Base-by-base conservation (phyloP, 306 rosid species). In the Ceratonia siliqua region DNA sequence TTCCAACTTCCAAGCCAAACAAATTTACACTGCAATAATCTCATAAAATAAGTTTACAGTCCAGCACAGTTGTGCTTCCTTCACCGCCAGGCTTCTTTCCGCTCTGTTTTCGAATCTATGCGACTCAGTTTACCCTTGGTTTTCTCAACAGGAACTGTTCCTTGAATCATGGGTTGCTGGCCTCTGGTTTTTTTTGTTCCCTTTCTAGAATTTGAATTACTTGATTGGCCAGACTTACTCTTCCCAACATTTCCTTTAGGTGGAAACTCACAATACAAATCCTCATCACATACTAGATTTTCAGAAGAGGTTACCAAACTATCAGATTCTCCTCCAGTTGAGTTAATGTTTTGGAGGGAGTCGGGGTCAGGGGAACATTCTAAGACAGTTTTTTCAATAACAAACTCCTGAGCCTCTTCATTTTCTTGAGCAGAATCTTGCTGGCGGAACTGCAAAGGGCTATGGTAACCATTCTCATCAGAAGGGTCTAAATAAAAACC, bases 61-160 rank as follows among this genome's bases (percentile, higher is more conserved):
- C 15, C 65, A 66, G 61, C 63, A 49, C 67, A 30, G 21, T n/a
- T 15, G 30, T 61, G 75, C 62, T 73, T 50, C 41, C 67, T 70
- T 87, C 71, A 90, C 30, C 87, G 73, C 90, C 91, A 90, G 2
- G 93, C 87, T 85, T 83, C 90, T 36, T 74, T 78, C 64, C 82
- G 67, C 84, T 87, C 88, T 13, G 59, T 67, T 79, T 77, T 84
- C 36, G 88, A 88, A 45, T 84, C 87, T 20, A 80, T 68, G 68
- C 73, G 72, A 28, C n/a, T n/a, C n/a, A n/a, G n/a, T n/a, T n/a
- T n/a, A n/a, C n/a, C n/a, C n/a, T n/a, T n/a, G 0, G 79, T 46
- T 78, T 82, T 88, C 76, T 85, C 85, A 28, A 69, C 54, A 13
- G 83, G 73, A 22, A 10, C 73, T 32, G 75, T 25, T 61, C 54